Evolutionary conservation across 1,139 yeast genomes (phyloP), one percentile per base, ranked within the genome.

Genomic region (Hyphopichia khmerensis): DNA sequence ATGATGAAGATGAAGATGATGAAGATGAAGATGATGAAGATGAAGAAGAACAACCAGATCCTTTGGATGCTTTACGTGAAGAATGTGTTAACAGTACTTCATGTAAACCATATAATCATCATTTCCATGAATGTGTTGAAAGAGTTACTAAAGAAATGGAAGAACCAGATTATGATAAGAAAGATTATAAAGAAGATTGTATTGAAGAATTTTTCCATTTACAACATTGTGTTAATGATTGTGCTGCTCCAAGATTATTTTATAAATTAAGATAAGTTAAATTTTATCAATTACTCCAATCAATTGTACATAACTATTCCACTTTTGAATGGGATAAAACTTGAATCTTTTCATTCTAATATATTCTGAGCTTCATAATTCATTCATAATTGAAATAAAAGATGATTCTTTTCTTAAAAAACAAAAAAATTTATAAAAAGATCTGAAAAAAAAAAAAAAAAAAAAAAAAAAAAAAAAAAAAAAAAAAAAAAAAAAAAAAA

Each of bases 121-220:
- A 91, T 71, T 90, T 86, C 73, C 84, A 87, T 49, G 97, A 91
- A 69, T 93, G 99, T 79, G 82, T 83, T 47, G 97, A 87, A 69
- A 88, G 98, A 75, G 98, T 93, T 53, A 82, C 91, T 54, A 81
- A 84, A 66, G 96, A 84, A 60, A 79, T 77, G 75, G 87, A 88
- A 72, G 91, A 88, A 60, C 85, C 80, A 53, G 95, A 74, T 51
- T 90, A 91, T 65, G 96, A 72, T 31, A 82, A 84, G 44, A 78
- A 78, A 60, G 83, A 76, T n/a, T 78, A 88, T 77, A 90, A 91
- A 72, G 98, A 91, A 75, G 96, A 91, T 72, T 93, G 99, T 77
- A 85, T 91, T 51, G 98, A 93, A 72, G 99, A 93, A 73, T 93
- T 86, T 73, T 91, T 91, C 91, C 98, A 93, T 72, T 79, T 90